Conservation (phyloP, 306 rosid genomes). For the Ammopiptanthus mongolicus region DNA sequence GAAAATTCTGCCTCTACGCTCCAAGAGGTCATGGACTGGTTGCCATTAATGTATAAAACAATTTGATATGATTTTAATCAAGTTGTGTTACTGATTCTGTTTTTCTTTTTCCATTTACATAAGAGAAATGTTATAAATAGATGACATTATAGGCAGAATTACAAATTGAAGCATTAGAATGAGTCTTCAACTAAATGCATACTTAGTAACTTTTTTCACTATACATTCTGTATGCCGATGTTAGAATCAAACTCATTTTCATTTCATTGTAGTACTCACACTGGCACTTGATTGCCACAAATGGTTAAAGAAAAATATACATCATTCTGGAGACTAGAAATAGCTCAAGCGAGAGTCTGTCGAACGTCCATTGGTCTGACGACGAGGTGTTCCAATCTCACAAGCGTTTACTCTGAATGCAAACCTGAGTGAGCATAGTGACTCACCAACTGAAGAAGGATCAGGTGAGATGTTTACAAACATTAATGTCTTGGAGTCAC, state of each 20-base stretch:
- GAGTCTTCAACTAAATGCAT: conserved; percentile 16
- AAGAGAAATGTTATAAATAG: conserved; percentile 18
- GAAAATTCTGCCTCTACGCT: conserved; percentile 42
- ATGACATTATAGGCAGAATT: conserved; percentile 13
- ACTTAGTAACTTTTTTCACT: conserved; percentile 40
- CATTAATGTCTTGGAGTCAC: conserved; percentile 95
- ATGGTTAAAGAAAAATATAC: conserved; percentile 19
- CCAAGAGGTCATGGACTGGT: conserved; percentile 5
- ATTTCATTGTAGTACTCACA: conserved; percentile 22
- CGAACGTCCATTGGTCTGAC: conserved; percentile 60
- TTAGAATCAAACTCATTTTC: conserved; percentile 63
- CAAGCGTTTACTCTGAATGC: conserved; percentile 96
- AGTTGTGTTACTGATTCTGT: background rate
- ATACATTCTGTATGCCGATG: conserved; percentile 57
- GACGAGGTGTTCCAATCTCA: conserved; percentile 86
- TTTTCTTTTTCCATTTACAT: background rate
- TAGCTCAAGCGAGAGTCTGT: conserved; percentile 64
- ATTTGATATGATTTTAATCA: background rate
- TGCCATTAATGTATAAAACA: background rate
- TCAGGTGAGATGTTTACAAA: conserved; percentile 91
- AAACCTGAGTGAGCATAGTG: conserved; percentile 92
- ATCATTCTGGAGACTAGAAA: conserved; percentile 31
- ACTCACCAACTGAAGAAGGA: conserved; percentile 66
- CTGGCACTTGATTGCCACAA: conserved; percentile 25
- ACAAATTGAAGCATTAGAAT: conserved; percentile 8